Evolutionary conservation across 805 yeast species (phyloP), one percentile per base, ranked within the genome.

Genomic region (Starmera dryadoides): DNA sequence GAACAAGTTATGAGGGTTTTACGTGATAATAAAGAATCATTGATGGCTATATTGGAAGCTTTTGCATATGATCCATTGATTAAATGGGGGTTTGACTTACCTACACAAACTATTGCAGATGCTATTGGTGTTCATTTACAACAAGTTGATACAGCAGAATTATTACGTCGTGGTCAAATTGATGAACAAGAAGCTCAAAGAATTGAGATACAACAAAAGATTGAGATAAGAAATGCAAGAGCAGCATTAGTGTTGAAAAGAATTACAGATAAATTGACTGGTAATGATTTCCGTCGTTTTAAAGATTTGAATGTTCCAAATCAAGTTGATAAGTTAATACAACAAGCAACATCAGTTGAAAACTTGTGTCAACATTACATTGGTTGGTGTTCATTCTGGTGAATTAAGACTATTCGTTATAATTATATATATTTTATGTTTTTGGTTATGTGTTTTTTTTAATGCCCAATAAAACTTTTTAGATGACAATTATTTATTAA

Each of bases 341-440:
- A 86, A 52, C 96, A 93, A 58, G 98, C 98, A 2, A 93, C 98
- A 0, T 83, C 95, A 36, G 94, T 91, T 23, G 98, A 93, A 57
- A 93, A 93, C 52, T 64, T 93, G 40, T 93, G 98, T 55, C 97
- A 88, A 62, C 98, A 91, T 62, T 93, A 86, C 57, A 84, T 93
- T 45, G 99, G 99, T 16, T 93, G 99, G 99, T 93, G 99, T 64
- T 86, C 98, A 1, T 93, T 91, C 75, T 93, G 98, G 98, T 91
- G 54, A 59, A 23, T n/a, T 12, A 25, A 26, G 5, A 30, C 5
- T 7, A 17, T 17, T 7, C 6, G 19, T n/a, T 16, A 6, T 30
- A 30, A 8, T 30, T 31, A 31, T 19, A 16, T 16, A 12, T 31
- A 19, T 31, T 11, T 15, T 31, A 15, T 31, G 9, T 31, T 31